Conservation (phyloP, 164 flowering plant genomes). For the Echeveria elegans region DNA sequence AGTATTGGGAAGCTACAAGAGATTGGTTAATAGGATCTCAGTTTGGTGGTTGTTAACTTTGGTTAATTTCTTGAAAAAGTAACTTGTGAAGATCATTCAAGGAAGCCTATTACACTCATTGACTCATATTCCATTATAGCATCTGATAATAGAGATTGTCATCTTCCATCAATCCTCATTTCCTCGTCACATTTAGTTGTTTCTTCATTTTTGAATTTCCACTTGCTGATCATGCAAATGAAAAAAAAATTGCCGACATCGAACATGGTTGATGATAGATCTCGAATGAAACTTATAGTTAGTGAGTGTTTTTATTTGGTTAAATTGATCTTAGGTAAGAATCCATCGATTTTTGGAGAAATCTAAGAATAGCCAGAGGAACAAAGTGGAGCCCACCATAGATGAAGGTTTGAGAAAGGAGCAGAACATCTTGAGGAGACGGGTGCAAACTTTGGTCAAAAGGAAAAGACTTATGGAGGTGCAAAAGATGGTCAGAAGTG, state of each 20-base stretch:
- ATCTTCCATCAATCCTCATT: background rate
- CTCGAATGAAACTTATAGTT: background rate
- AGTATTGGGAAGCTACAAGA: background rate
- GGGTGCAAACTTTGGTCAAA: constrained; percentile 51
- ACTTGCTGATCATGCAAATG: background rate
- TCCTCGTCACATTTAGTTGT: background rate
- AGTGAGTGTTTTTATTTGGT: background rate
- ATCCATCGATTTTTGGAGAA: constrained; percentile 64
- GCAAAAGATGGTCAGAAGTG: constrained; percentile 51
- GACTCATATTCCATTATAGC: background rate
- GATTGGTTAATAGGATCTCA: background rate
- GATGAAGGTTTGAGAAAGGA: constrained; percentile 35
- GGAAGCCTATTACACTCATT: background rate
- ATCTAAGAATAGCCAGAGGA: constrained; percentile 34
- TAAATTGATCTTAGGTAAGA: constrained; percentile 40
- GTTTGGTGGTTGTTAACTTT: background rate
- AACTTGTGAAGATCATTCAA: background rate
- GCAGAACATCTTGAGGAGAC: constrained; percentile 41
- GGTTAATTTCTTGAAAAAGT: background rate
- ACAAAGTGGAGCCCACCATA: constrained; percentile 17
- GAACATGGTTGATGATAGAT: too few species aligned
- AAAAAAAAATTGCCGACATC: background rate
- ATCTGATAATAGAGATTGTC: background rate
- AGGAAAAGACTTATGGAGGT: constrained; percentile 46
- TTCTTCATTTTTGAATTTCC: background rate